A percentile compares a stretch with the other conserved stretches of the same genome.
Conservation (phyloP, 1,139 yeast species). For the Suhomyces atakaporum region DNA sequence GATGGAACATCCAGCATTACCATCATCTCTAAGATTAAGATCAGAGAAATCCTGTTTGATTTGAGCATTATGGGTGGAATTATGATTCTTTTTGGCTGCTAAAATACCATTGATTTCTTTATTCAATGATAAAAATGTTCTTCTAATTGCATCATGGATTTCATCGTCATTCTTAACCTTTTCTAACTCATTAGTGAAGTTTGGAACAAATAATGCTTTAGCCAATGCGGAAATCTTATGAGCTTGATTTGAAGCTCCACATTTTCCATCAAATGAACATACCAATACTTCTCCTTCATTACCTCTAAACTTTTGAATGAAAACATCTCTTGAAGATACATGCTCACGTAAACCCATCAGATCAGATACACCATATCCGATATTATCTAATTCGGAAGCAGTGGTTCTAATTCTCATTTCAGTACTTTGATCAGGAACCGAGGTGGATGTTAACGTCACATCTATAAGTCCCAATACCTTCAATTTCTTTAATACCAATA, state of each 20-base stretch:
- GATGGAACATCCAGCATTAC: conserved; percentile 82
- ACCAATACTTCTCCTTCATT: conserved; percentile 69
- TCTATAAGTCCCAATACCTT: conserved; percentile 88
- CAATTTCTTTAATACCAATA: conserved; percentile 69
- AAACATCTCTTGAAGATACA: conserved; percentile 79
- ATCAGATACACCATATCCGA: conserved; percentile 93
- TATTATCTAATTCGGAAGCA: conserved; percentile 75
- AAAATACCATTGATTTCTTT: conserved; percentile 64
- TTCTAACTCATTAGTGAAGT: conserved; percentile 64
- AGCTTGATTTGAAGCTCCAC: conserved; percentile 57
- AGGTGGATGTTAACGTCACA: conserved; percentile 81
- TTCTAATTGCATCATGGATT: conserved; percentile 68
- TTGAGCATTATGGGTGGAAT: conserved; percentile 26
- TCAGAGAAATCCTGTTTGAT: conserved; percentile 45
- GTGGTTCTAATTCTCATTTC: conserved; percentile 89
- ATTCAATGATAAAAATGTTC: conserved; percentile 77
- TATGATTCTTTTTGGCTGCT: conserved; percentile 37
- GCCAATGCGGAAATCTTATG: conserved; percentile 72
- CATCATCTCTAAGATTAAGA: conserved; percentile 57
- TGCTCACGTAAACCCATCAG: conserved; percentile 69
- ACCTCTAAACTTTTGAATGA: conserved; percentile 86
- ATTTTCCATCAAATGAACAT: conserved; percentile 86
- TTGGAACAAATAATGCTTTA: conserved; percentile 68
- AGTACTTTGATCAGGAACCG: conserved; percentile 85
- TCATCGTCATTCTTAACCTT: conserved; percentile 47